phyloP scores from a whole-genome alignment of 2,329 filamentous ascomycete species.

The Lithohypha guttulata region DNA sequence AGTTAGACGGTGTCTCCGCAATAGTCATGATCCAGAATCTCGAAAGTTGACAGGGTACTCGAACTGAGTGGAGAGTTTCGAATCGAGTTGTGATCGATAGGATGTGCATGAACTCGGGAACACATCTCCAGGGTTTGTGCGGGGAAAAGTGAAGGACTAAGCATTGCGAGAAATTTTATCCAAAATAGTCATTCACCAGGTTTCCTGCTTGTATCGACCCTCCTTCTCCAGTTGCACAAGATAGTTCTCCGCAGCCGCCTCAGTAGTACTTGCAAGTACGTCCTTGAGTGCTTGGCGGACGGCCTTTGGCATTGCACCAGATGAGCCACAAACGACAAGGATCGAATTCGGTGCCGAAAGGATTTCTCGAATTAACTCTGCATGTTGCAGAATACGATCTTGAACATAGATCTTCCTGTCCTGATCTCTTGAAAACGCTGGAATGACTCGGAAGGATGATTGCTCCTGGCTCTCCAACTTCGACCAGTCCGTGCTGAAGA shows the following conservation, averaged over 20 bases:
- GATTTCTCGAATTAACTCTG: constrained; percentile 39
- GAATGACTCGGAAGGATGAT: constrained; percentile 43
- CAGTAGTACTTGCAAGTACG: constrained; percentile 40
- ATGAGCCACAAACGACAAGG: constrained; percentile 44
- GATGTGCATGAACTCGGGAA: not conserved
- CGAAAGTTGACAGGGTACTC: no score
- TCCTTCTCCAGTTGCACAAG: constrained; percentile 49
- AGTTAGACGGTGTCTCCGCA: no score
- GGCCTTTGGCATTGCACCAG: constrained; percentile 60
- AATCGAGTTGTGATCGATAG: not conserved
- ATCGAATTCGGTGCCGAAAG: constrained; percentile 43
- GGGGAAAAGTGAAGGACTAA: not conserved
- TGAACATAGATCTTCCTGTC: constrained; percentile 57
- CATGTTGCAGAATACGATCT: constrained; percentile 46
- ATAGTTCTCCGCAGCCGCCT: constrained; percentile 44
- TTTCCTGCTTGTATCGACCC: constrained; percentile 58
- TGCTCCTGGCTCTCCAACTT: constrained; percentile 16
- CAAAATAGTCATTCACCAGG: constrained; percentile 41
- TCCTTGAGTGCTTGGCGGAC: constrained; percentile 57
- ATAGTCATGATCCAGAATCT: no score
- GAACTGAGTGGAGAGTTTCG: no score
- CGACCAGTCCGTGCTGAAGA: constrained; percentile 68
- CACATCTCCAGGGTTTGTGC: no score
- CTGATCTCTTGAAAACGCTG: constrained; percentile 64
- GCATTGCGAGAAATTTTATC: not conserved